Evolutionary conservation across 495 filamentous ascomycete species (phyloP), one percentile per base, ranked within the genome.

Genomic region (Choiromyces venosus): DNA sequence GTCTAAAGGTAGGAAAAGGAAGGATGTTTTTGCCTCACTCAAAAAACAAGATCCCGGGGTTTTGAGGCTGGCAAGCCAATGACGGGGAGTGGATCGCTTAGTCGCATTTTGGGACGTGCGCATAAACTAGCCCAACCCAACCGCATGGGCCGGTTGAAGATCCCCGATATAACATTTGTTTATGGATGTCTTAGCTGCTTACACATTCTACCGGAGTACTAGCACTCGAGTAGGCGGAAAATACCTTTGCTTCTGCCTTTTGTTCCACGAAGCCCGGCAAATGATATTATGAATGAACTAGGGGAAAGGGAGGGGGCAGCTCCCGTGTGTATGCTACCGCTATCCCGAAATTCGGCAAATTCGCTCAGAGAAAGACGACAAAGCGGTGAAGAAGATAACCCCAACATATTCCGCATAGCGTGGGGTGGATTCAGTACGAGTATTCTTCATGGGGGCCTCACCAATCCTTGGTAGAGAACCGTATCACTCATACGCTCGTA

Each of bases 61-160:
- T 70, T 68, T 67, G 65, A 76, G 75, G 68, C 71, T 77, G 73
- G 65, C 36, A 75, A 64, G 25, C 70, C 46, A 4, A 69, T 65
- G 68, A 46, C 68, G 65, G 68, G 39, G 46, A 76, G 65, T 76
- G 73, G 75, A 66, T 76, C 75, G 75, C 75, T 77, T 77, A 77
- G 46, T 69, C 61, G 33, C 74, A 68, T 77, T 77, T 74, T 72
- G 65, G 73, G 73, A 66, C 75, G 75, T 77, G 75, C 75, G 73
- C 66, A 76, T 71, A 65, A 71, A 37, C 73, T 73, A 76, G 74
- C 73, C 75, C 75, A 69, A 74, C 75, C 75, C 75, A 69, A 77
- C 75, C 73, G 75, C 75, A 77, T 77, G 75, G 75, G 66, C 75
- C 75, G 71, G 68, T 77, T 69, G 75, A 42, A 77, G 75, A 77